These are phyloP conservation scores for Alternaria arborescens DNA, from an alignment of 2,329 filamentous ascomycete species.

Conservation along the genomic window DNA sequence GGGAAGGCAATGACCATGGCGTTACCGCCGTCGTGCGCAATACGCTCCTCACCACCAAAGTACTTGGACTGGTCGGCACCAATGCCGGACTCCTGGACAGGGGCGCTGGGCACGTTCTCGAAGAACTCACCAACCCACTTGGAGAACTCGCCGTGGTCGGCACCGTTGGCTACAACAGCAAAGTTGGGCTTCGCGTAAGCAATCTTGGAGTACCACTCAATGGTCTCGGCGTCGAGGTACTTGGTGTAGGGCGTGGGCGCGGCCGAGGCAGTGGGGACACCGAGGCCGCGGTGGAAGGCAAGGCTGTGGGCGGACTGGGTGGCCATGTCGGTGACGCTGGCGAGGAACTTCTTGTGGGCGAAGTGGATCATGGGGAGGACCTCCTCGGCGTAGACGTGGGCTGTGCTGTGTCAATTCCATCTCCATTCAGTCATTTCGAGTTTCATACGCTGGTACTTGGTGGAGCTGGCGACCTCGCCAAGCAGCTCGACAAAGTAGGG, in stretches of 20 bases:
- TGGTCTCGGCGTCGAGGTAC: conserved; percentile 79
- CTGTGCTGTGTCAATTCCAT: conserved; percentile 58
- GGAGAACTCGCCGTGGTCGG: conserved; percentile 75
- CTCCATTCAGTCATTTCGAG: conserved; percentile 17
- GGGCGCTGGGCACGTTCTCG: conserved; percentile 67
- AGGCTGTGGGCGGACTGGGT: conserved; percentile 85
- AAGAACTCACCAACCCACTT: conserved; percentile 98
- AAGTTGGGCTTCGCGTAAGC: conserved; percentile 92
- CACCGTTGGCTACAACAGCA: conserved; percentile 88
- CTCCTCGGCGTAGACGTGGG: conserved; percentile 90
- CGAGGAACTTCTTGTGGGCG: conserved; percentile 77
- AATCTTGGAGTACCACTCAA: conserved; percentile 77
- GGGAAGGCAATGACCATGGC: conserved; percentile 91
- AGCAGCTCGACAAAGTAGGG: conserved; percentile 98
- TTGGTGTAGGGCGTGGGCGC: conserved; percentile 75
- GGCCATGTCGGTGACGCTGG: conserved; percentile 72
- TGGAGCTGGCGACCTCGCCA: conserved; percentile 87
- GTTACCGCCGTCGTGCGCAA: conserved; percentile 78
- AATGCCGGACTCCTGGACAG: conserved; percentile 58
- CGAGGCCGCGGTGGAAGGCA: conserved; percentile 94
- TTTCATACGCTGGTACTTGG: conserved; percentile 76
- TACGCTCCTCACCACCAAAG: conserved; percentile 93
- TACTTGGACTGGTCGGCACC: conserved; percentile 78
- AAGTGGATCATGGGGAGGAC: conserved; percentile 78
- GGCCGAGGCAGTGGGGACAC: conserved; percentile 76